Percentiles rank a stretch among this genome's conserved stretches.
These are phyloP conservation scores for Filosporella fistucella DNA, from an alignment of 495 filamentous ascomycete genomes.

Conservation along the genomic window DNA sequence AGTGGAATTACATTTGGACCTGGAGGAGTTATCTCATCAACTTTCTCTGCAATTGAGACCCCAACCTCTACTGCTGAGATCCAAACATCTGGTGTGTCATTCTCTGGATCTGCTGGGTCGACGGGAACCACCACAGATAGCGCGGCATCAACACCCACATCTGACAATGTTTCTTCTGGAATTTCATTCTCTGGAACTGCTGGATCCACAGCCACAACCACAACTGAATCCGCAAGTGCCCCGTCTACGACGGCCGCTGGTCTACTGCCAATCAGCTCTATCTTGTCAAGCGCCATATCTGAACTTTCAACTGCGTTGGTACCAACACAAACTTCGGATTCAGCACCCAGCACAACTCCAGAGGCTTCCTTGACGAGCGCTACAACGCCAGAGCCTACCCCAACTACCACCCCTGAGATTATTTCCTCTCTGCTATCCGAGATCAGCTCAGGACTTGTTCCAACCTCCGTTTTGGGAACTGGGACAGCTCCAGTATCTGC, in stretches of 20 bases:
- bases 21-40: constrained; percentile 19
- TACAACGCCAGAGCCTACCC: not conserved
- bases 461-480: not conserved
- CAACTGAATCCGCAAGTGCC: not conserved
- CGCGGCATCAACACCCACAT: not conserved
- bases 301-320: not conserved
- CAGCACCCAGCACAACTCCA: not conserved
- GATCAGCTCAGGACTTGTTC: no score
- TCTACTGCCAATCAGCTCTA: not conserved
- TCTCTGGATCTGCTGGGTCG: constrained; percentile 9
- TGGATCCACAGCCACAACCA: constrained; percentile 5
- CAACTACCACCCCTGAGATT: not conserved
- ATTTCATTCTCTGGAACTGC: constrained; percentile 14
- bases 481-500: not conserved
- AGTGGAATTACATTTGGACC: constrained; percentile 20
- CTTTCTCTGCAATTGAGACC: not conserved
- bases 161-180: constrained; percentile 14
- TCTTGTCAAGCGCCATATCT: not conserved
- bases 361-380: not conserved
- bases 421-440: not conserved
- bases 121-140: constrained; percentile 18
- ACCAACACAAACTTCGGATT: not conserved
- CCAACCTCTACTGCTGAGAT: constrained; percentile 4
- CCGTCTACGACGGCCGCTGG: not conserved
- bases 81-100: constrained; percentile 5